Percentiles rank a stretch among this genome's conserved stretches.
phyloP scores from a whole-genome alignment of 2,329 filamentous ascomycete species.

The Trichoderma semiorbis region DNA sequence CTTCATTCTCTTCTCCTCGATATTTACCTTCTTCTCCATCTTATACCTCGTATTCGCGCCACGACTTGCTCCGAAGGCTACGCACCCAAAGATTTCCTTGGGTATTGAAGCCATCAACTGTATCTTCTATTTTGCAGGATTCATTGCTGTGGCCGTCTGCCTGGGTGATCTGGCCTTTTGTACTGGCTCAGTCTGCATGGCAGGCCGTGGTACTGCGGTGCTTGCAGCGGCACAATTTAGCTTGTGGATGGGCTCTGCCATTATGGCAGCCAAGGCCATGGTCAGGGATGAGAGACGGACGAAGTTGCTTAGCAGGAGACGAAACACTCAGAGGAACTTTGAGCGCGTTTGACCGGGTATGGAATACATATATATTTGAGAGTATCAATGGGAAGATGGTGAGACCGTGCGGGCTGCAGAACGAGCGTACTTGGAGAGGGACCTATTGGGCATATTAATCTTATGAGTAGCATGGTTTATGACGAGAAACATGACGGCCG shows the following conservation, averaged over 20 bases:
- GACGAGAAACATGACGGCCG: not conserved
- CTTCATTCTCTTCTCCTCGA: constrained; percentile 54
- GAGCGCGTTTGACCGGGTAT: not conserved
- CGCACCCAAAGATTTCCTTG: constrained; percentile 44
- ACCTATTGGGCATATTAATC: not conserved
- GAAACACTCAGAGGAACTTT: not conserved
- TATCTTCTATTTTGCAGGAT: constrained; percentile 57
- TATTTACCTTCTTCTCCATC: constrained; percentile 54
- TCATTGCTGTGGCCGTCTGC: constrained; percentile 56
- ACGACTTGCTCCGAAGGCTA: not conserved
- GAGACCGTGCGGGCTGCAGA: not conserved
- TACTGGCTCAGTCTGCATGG: constrained; percentile 53
- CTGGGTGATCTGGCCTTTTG: constrained; percentile 55
- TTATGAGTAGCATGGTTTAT: not conserved
- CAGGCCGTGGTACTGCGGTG: constrained; percentile 52
- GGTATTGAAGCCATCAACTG: constrained; percentile 50
- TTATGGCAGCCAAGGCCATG: constrained; percentile 42
- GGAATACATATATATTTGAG: not conserved
- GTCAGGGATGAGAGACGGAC: not conserved
- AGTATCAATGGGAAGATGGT: not conserved
- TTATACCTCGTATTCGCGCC: constrained; percentile 47
- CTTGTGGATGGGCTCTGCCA: constrained; percentile 49
- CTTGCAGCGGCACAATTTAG: constrained; percentile 53
- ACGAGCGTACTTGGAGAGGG: not conserved
- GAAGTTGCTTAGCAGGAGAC: not conserved